Percentiles rank a stretch among this genome's conserved stretches.
These are phyloP conservation scores for Chaetomium olivaceum DNA, from an alignment of 2,329 filamentous ascomycete species.

Conservation along the genomic window DNA sequence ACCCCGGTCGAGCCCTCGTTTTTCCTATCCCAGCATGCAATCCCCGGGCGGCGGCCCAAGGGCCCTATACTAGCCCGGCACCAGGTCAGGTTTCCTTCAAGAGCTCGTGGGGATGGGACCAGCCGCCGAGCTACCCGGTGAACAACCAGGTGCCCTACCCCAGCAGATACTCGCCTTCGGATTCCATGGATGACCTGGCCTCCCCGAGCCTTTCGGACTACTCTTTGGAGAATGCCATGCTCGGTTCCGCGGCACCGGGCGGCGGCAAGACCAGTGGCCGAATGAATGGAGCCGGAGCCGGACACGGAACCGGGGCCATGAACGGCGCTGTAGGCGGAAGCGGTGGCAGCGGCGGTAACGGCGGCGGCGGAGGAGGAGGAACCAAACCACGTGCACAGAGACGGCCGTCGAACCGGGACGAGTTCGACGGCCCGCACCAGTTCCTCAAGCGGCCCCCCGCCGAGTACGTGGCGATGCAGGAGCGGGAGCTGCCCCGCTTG, in stretches of 20 bases:
- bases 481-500: slow-evolving; percentile 77
- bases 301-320: neutral
- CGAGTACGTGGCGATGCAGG: slow-evolving; percentile 72
- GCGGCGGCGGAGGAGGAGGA: no score
- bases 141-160: slow-evolving; percentile 44
- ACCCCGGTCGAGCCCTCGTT: slow-evolving; percentile 43
- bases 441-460: slow-evolving; percentile 72
- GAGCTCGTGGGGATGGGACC: slow-evolving; percentile 24
- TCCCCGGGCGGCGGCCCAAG: slow-evolving; percentile 44
- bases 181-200: slow-evolving; percentile 60
- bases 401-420: slow-evolving; percentile 77
- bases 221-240: slow-evolving; percentile 52
- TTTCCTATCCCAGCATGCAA: slow-evolving; percentile 44
- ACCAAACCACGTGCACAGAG: slow-evolving; percentile 60
- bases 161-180: slow-evolving; percentile 56
- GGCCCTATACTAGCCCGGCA: slow-evolving; percentile 28
- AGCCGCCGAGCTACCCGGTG: slow-evolving; percentile 9
- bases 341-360: neutral
- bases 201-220: slow-evolving; percentile 64
- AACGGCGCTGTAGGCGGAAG: neutral
- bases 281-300: slow-evolving; percentile 1
- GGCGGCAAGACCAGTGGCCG: slow-evolving; percentile 46
- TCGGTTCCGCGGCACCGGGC: slow-evolving; percentile 40
- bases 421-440: slow-evolving; percentile 86
- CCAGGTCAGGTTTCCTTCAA: slow-evolving; percentile 19